phyloP scores from a whole-genome alignment of 768 basidiomycete genomes.

The Ephemerocybe angulata region DNA sequence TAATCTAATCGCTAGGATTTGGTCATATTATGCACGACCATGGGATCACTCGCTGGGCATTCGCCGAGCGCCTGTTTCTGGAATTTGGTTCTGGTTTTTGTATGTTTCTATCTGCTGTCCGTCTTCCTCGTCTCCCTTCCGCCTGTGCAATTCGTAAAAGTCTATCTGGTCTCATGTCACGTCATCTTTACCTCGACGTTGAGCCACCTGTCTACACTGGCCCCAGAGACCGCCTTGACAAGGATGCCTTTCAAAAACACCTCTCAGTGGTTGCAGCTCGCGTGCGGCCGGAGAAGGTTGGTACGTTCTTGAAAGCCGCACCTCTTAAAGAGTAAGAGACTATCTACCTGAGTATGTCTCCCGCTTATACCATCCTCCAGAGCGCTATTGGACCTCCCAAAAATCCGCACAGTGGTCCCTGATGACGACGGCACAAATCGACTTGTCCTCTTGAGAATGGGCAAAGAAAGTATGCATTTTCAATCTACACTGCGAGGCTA shows the following conservation, averaged over 20 bases:
- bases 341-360: background rate
- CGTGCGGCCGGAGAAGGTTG: constrained; percentile 54
- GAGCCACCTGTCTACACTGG: constrained; percentile 46
- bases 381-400: constrained; percentile 64
- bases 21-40: background rate
- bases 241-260: constrained; percentile 57
- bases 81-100: background rate
- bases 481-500: background rate
- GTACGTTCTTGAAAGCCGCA: constrained; percentile 51
- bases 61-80: background rate
- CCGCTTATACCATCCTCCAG: constrained; percentile 29
- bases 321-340: constrained; percentile 54
- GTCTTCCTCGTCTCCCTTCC: background rate
- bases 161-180: constrained; percentile 26
- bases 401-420: constrained; percentile 53
- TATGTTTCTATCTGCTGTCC: constrained; percentile 5
- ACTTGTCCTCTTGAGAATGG: constrained; percentile 64
- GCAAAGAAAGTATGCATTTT: constrained; percentile 49
- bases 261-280: constrained; percentile 67
- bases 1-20: constrained; percentile 9
- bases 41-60: background rate
- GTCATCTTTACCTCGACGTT: constrained; percentile 35
- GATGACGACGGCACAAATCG: constrained; percentile 50
- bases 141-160: background rate
- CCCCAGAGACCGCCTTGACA: constrained; percentile 54